phyloP scores from a whole-genome alignment of 2,329 filamentous ascomycete species.

The Byssochlamys sp. region DNA sequence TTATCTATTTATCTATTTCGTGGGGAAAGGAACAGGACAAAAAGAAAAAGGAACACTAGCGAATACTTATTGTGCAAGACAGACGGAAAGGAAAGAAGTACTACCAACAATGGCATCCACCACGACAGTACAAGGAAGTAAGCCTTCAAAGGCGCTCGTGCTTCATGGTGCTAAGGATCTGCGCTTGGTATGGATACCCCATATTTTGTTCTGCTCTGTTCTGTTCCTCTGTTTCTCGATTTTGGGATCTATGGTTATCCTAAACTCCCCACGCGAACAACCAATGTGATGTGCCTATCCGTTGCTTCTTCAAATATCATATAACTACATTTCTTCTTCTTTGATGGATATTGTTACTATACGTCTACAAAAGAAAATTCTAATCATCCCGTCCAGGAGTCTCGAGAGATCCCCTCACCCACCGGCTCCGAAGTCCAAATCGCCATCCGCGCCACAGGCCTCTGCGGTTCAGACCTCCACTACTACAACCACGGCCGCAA shows the following conservation, averaged over 20 bases:
- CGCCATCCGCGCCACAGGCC: conserved; percentile 55
- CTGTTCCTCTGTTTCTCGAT: neutral
- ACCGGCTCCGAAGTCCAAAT: conserved; percentile 51
- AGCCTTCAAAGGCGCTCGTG: conserved; percentile 37
- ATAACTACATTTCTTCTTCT: neutral
- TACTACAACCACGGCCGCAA: conserved; percentile 84
- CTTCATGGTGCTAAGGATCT: conserved; percentile 54
- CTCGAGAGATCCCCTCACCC: conserved; percentile 40
- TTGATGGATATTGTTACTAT: neutral
- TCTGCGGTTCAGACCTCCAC: conserved; percentile 65
- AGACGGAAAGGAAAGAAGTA: neutral
- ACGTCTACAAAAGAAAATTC: neutral
- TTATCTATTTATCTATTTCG: too few species aligned
- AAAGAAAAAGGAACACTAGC: too few species aligned
- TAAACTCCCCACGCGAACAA: neutral
- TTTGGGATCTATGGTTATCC: neutral
- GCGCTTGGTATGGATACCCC: conserved; percentile 39
- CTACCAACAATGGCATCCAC: conserved; percentile 4
- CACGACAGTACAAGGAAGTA: conserved; percentile 2
- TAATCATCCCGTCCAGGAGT: conserved; percentile 40
- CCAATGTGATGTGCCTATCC: neutral
- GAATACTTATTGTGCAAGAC: too few species aligned
- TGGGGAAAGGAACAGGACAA: too few species aligned
- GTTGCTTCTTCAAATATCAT: neutral
- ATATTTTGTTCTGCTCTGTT: neutral